phyloP scores from a whole-genome alignment of 2,329 filamentous ascomycete species.

The Fusarium chuoi region DNA sequence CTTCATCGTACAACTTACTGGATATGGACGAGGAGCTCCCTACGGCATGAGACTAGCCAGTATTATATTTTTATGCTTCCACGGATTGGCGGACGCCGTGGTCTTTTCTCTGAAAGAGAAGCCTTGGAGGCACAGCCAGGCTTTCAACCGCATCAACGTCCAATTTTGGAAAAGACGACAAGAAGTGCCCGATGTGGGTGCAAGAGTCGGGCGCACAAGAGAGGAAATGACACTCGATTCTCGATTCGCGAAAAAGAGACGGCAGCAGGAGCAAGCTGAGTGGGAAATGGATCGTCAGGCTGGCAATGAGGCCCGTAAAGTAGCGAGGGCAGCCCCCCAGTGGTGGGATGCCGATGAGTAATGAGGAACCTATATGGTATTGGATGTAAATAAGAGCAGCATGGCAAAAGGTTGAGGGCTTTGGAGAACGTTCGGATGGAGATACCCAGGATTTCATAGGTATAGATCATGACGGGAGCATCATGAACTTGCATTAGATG shows the following conservation, averaged over 20 bases:
- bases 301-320: neutral
- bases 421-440: neutral
- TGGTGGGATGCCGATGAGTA: constrained; percentile 47
- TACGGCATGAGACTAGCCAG: constrained; percentile 66
- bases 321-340: constrained; percentile 31
- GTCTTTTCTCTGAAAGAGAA: constrained; percentile 77
- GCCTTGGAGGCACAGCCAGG: constrained; percentile 64
- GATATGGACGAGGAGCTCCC: constrained; percentile 53
- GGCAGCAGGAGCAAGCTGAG: constrained; percentile 59
- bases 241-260: constrained; percentile 57
- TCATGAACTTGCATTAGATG: constrained; percentile 23
- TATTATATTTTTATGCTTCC: constrained; percentile 68
- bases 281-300: constrained; percentile 41
- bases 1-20: constrained; percentile 70
- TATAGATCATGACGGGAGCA: constrained; percentile 7
- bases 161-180: constrained; percentile 24
- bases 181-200: constrained; percentile 16
- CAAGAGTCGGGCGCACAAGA: constrained; percentile 56
- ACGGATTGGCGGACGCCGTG: constrained; percentile 74
- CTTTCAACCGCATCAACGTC: constrained; percentile 17
- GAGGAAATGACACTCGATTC: constrained; percentile 65
- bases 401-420: neutral
- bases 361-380: neutral
- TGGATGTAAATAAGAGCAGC: neutral
- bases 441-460: constrained; percentile 33